A percentile compares a stretch with the other conserved stretches of the same genome.
Conservation (phyloP, 2,329 filamentous ascomycete species). For the Fusarium keratoplasticum region DNA sequence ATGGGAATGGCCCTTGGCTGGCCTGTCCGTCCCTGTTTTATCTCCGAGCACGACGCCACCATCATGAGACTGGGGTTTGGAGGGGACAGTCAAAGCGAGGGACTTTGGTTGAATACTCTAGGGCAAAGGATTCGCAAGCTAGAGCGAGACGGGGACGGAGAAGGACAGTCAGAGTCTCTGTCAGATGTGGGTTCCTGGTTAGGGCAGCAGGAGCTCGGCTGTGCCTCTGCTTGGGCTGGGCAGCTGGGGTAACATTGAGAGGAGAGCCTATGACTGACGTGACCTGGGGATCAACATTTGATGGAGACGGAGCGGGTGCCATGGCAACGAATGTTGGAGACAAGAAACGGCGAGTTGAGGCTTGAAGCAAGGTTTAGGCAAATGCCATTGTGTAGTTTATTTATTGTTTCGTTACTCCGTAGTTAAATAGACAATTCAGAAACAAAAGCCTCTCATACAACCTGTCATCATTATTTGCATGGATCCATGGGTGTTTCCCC, state of each 20-base stretch:
- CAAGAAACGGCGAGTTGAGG: not conserved
- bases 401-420: no score
- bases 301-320: constrained; percentile 22
- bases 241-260: not conserved
- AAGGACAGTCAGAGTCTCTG: not conserved
- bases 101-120: not conserved
- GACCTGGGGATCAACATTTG: constrained; percentile 9
- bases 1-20: not conserved
- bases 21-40: constrained; percentile 6
- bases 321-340: constrained; percentile 17
- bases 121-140: not conserved
- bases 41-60: constrained; percentile 19
- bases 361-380: not conserved
- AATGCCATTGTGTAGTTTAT: not conserved
- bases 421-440: no score
- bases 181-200: not conserved
- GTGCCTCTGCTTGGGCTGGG: not conserved
- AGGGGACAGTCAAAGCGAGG: not conserved
- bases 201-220: not conserved
- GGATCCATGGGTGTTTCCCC: not conserved
- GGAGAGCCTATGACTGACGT: not conserved
- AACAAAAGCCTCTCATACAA: not conserved
- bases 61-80: constrained; percentile 7
- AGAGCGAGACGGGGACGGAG: not conserved
- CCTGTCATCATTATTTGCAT: not conserved